Evolutionary conservation across 768 basidiomycete species (phyloP).

Genomic region (Boletus rex-veris): DNA sequence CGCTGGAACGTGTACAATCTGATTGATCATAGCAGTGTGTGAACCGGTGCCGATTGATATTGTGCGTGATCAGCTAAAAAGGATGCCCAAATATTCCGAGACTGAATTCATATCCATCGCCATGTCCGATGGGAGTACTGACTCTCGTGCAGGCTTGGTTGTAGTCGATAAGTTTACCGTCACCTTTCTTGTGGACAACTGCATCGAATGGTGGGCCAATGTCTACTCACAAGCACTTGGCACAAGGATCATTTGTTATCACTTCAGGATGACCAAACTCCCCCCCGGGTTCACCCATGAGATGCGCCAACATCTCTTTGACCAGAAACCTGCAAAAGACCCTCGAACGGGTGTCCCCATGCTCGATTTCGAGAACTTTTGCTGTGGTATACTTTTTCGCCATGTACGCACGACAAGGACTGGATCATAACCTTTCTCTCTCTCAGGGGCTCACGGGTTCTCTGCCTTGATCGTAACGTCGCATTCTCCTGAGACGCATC

Average conservation of each 20-base stretch:
- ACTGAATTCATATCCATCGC: background rate
- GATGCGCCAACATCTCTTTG: constrained; percentile 55
- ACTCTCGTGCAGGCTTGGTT: constrained; percentile 19
- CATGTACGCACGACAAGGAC: background rate
- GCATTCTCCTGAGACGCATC: background rate
- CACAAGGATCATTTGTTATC: background rate
- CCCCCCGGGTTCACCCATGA: constrained; percentile 80
- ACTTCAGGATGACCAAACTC: constrained; percentile 67
- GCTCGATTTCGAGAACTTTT: constrained; percentile 69
- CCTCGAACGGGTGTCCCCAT: constrained; percentile 54
- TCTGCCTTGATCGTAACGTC: constrained; percentile 68
- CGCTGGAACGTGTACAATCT: constrained; percentile 5
- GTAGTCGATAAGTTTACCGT: constrained; percentile 42
- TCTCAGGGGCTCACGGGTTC: constrained; percentile 76
- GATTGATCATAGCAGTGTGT: too few species aligned
- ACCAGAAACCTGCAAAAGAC: constrained; percentile 44
- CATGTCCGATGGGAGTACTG: constrained; percentile 10
- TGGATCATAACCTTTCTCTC: constrained; percentile 3
- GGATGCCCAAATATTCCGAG: too few species aligned
- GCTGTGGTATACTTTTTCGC: constrained; percentile 47
- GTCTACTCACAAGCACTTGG: background rate
- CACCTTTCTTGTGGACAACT: constrained; percentile 74
- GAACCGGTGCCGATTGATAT: too few species aligned
- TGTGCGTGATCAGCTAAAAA: too few species aligned
- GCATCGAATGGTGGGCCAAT: constrained; percentile 69